These are phyloP conservation scores for Cercophora samala DNA, from an alignment of 495 filamentous ascomycete genomes.

Conservation along the genomic window DNA sequence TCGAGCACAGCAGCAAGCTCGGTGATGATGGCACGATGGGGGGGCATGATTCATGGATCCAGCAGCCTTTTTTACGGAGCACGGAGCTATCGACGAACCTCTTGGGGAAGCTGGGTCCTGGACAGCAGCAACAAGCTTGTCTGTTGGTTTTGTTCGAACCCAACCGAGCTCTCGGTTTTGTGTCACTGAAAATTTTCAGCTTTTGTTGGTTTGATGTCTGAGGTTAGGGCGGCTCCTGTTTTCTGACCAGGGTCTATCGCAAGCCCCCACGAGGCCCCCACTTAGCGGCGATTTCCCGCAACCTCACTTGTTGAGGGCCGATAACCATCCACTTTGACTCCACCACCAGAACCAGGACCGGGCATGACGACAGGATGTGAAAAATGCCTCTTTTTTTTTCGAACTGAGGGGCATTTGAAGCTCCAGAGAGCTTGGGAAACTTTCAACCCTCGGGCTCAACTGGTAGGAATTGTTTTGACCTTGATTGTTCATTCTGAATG, in stretches of 20 bases:
- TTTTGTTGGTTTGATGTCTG: slow-evolving; percentile 31
- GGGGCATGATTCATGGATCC: slow-evolving; percentile 15
- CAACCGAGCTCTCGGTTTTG: slow-evolving; percentile 16
- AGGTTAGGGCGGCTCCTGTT: slow-evolving; percentile 34
- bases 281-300: slow-evolving; percentile 18
- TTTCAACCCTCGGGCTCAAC: background rate
- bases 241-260: slow-evolving; percentile 4
- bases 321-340: background rate
- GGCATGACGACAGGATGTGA: slow-evolving; percentile 28
- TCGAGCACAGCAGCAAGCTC: background rate
- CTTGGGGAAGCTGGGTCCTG: slow-evolving; percentile 3
- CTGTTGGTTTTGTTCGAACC: slow-evolving; percentile 4
- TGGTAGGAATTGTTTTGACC: background rate
- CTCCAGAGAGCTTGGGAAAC: background rate
- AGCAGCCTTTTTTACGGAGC: background rate
- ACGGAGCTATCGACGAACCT: slow-evolving; percentile 13
- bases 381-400: slow-evolving; percentile 25
- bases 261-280: slow-evolving; percentile 25
- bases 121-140: slow-evolving; percentile 14
- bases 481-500: background rate
- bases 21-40: slow-evolving; percentile 11
- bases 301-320: slow-evolving; percentile 20
- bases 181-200: slow-evolving; percentile 31
- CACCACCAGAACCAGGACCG: slow-evolving; percentile 16
- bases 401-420: background rate